phyloP scores from a whole-genome alignment of 176 grass and related monocot genomes.

The Dactylis glomerata region DNA sequence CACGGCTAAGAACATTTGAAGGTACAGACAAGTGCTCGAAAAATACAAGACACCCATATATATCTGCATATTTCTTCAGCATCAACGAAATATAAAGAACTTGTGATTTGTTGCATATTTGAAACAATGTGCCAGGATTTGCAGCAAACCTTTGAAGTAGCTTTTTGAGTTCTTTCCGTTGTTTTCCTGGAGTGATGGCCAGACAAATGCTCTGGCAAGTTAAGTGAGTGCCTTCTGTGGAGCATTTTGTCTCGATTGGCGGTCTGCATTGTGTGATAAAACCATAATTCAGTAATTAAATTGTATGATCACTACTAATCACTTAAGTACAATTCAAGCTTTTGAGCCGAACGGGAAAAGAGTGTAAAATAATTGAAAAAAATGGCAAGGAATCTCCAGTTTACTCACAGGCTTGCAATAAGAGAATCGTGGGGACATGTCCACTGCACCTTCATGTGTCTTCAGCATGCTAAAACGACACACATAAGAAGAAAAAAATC shows the following conservation, averaged over 20 bases:
- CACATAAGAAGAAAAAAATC: not conserved
- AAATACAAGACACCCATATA: not conserved
- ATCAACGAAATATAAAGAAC: not conserved
- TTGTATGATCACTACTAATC: not conserved
- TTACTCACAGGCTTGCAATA: slow-evolving; percentile 68
- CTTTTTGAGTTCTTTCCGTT: slow-evolving; percentile 27
- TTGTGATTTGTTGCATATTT: not conserved
- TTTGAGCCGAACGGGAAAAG: not conserved
- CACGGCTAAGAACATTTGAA: slow-evolving; percentile 24
- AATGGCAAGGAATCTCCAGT: not conserved
- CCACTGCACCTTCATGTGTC: slow-evolving; percentile 36
- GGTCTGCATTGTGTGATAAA: slow-evolving; percentile 23
- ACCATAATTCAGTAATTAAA: slow-evolving; percentile 2
- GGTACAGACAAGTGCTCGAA: not conserved
- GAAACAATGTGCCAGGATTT: not conserved
- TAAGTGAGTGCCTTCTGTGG: slow-evolving; percentile 47
- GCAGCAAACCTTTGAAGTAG: slow-evolving; percentile 41
- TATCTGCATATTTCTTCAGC: not conserved
- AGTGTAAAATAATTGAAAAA: not conserved
- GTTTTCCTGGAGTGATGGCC: slow-evolving; percentile 24
- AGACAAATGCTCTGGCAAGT: slow-evolving; percentile 32
- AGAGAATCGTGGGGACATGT: slow-evolving; percentile 61
- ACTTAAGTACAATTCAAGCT: not conserved
- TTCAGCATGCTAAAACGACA: slow-evolving; percentile 28
- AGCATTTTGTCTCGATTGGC: slow-evolving; percentile 42